Base-by-base conservation (phyloP, 495 filamentous ascomycete genomes). In the Penicillium malachiteum region DNA sequence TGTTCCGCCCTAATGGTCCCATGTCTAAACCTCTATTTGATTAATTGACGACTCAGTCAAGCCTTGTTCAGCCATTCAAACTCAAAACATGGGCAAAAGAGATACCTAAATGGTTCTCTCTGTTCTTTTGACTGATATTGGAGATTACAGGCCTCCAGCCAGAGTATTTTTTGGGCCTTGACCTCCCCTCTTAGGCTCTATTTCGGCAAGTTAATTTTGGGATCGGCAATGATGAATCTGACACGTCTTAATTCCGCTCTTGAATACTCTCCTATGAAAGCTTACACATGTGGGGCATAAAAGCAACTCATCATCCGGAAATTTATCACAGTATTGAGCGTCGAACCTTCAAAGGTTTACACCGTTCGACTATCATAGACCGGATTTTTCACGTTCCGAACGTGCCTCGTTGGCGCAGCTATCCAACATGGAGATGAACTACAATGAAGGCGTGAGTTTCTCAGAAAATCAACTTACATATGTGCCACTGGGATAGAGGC, bases 351-450 rank as follows among this genome's bases (percentile, higher is more conserved):
- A n/a, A n/a, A n/a, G 21, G 21, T 26, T 26, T 26, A 26, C 21
- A 26, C 21, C 21, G 4, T 4, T 26, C 21, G 21, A 26, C 21
- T 26, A 26, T 26, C 21, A 26, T 26, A 26, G 2, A 26, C 21
- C 21, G 21, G 21, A 26, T 26, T 26, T n/a, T 26, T 4, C 21
- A 26, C 21, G 4, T 26, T 26, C 21, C 34, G 7, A 7, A 3
- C 34, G 34, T 37, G 34, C 34, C 34, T 37, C 8, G 9, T 10
- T 3, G 9, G 34, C 9, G 9, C 12, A 13, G 5, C 34, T 46
- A 42, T 14, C 50, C 60, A 69, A 35, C 18, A 76, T 76, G 73
- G 71, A 76, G 68, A 71, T 73, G 68, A 72, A 73, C 39, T 69
- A 73, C 51, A 67, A 74, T 66, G 67, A 72, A 58, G 55, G 48